Evolutionary conservation across 805 yeast species (phyloP).

Genomic region (Saccharomyces kudriavzevii): DNA sequence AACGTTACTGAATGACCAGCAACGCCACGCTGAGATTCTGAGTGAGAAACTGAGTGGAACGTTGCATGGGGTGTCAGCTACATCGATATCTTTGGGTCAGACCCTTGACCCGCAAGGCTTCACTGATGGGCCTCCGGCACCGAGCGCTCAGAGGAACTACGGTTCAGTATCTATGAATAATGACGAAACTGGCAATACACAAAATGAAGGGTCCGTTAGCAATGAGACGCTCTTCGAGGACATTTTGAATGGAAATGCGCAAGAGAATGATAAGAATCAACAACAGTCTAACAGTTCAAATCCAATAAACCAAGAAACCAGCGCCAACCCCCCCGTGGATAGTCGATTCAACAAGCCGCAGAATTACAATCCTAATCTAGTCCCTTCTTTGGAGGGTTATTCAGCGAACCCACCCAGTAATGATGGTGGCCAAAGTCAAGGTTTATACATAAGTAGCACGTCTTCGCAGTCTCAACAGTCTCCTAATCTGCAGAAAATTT

Average conservation of each 20-base stretch:
- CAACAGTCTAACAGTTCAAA: background rate
- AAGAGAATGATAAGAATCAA: background rate
- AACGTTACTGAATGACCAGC: constrained; percentile 24
- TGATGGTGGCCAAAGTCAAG: background rate
- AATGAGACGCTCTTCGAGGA: background rate
- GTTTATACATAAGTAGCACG: background rate
- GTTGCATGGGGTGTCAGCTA: constrained; percentile 20
- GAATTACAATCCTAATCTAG: background rate
- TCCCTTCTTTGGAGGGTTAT: background rate
- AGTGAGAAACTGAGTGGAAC: constrained; percentile 21
- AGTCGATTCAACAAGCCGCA: background rate
- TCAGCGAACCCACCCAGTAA: background rate
- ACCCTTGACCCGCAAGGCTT: background rate
- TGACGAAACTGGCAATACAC: background rate
- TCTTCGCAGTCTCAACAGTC: background rate
- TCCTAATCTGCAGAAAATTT: background rate
- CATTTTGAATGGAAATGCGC: background rate
- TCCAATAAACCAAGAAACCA: background rate
- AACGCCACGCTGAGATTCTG: constrained; percentile 21
- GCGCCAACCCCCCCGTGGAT: background rate
- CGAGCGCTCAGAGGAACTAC: background rate
- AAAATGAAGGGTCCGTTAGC: background rate
- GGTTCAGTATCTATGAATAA: background rate
- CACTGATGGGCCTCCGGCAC: background rate
- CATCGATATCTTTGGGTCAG: constrained; percentile 10